Evolutionary conservation across 441 rosid genomes (phyloP), one percentile per base, ranked within the genome.

Genomic region (Adansonia rubrostipa): DNA sequence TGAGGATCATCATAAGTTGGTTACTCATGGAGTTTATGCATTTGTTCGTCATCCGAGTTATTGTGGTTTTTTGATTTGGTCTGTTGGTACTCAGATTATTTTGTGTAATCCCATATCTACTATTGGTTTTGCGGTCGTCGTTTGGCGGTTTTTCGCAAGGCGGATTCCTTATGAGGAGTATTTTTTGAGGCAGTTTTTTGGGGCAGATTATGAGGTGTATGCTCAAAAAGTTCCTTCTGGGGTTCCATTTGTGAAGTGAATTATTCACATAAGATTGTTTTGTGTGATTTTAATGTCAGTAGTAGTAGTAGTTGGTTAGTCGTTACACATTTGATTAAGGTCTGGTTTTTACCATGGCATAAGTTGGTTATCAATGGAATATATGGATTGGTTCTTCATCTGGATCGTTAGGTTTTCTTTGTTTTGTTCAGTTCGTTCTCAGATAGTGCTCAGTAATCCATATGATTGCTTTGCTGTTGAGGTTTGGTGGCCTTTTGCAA

Each of bases 81-180:
- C 93, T 1, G 91, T 90, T 7, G 96, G 95, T 22, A 90, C 93
- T 61, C 97, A 92, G 81, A 85, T 90, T 68, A 91, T 95, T 95
- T 80, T 95, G 47, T 95, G 97, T 74, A 92, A 93, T 85, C 96
- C 98, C 4, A 4, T 92, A 54, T 90, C 97, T 1, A 82, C 88
- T 0, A 73, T 82, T 47, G 90, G 76, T 54, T 93, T 92, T 71
- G 78, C 88, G 3, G 77, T 82, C 69, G 88, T 91, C 0, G 91
- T 87, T 71, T 91, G 99, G 97, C 81, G 78, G 36, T 93, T 92
- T 83, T 93, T 93, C 48, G 81, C 86, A 3, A 74, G 79, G 40
- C 78, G 95, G 65, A 96, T 96, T 86, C 87, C 91, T 1, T 92
- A 88, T 4, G 97, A 95, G 76, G 98, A 93, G 80, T 77, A 74